Base-by-base conservation (phyloP, 805 yeast genomes). In the Barnettozyma californica region DNA sequence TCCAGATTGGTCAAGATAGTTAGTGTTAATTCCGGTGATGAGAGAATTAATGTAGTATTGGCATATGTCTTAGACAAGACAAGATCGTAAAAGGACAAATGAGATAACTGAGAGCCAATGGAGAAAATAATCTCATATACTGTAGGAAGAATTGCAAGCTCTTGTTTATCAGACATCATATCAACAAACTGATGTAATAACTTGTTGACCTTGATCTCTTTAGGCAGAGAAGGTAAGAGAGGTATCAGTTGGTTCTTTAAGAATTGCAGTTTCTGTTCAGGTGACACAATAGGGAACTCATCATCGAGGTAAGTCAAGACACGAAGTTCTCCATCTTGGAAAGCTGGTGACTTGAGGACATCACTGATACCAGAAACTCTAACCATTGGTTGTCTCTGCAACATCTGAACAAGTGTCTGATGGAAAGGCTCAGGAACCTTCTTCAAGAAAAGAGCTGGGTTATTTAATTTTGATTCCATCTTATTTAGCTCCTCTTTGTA, bases 11-110 rank as follows among this genome's bases (percentile, higher is more conserved):
- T 78, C 19, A 78, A 62, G 1, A 80, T 57, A 10, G 73, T 70
- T 6, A 68, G 56, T 46, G 73, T 76, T n/a, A 70, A 68, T 21
- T 70, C 70, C 9, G 64, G 58, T 56, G 71, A 54, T 55, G 50
- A 78, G 52, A 51, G 64, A 53, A 53, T 63, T 54, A 63, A 71
- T 60, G 49, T 52, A 58, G n/a, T 46, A 38, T 51, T 47, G 1
- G 49, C 16, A 36, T 51, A 57, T 27, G 55, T 43, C 40, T 54
- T 58, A 11, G 84, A 83, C 57, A 77, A 75, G 10, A 89, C 73
- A 48, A 78, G 71, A 56, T 88, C 95, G 49, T 80, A 78, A 63
- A 92, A 94, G 0, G 95, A 76, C 42, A 90, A 71, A 54, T 83
- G 83, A 4, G 96, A 87, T 54, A 92, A 67, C 6, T 73, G 65